Evolutionary conservation across 176 grass and related monocot genomes (phyloP).

Genomic region (Carex kokanica): DNA sequence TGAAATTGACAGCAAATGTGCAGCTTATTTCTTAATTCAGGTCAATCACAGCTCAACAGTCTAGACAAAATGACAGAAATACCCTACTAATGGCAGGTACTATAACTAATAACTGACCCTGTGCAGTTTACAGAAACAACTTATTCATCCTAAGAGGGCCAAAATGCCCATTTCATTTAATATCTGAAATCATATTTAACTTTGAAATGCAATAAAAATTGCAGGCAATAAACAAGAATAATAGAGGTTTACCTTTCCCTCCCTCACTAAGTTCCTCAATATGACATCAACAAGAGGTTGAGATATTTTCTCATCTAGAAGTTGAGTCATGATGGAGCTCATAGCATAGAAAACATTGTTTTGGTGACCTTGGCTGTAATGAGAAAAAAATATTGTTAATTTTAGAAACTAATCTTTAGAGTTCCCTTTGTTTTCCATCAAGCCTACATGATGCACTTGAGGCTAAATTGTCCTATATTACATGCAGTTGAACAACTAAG

Average conservation of each 20-base stretch:
- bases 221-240: constrained; percentile 14
- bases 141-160: constrained; percentile 23
- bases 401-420: background rate
- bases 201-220: constrained; percentile 15
- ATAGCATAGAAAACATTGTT: constrained; percentile 66
- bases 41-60: background rate
- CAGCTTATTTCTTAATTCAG: background rate
- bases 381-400: constrained; percentile 3
- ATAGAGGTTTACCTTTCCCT: constrained; percentile 57
- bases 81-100: background rate
- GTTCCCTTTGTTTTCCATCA: background rate
- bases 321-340: constrained; percentile 67
- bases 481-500: background rate
- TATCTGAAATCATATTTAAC: background rate
- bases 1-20: constrained; percentile 10
- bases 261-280: constrained; percentile 73
- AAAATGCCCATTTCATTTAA: constrained; percentile 3
- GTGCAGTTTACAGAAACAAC: constrained; percentile 17
- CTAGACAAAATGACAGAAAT: constrained; percentile 19
- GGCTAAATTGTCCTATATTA: background rate
- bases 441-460: background rate
- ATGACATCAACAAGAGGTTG: constrained; percentile 75
- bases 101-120: background rate
- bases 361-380: constrained; percentile 75
- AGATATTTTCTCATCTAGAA: constrained; percentile 80